Conservation (phyloP, 2,329 filamentous ascomycete species). For the Hypoxylon rubiginosum region DNA sequence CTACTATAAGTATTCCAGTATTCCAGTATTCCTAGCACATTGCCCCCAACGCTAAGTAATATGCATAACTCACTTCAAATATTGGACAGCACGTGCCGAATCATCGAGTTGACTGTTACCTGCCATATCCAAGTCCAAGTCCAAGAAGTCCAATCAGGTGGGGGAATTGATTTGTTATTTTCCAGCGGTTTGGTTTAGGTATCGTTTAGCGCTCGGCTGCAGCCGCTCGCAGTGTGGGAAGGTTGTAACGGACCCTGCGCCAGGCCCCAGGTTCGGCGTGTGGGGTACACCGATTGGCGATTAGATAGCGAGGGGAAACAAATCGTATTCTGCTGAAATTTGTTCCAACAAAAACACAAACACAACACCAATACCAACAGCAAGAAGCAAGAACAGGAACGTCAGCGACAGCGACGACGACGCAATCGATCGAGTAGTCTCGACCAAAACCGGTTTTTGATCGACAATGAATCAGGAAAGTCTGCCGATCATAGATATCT, state of each 20-base stretch:
- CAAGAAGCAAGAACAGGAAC: constrained; percentile 9
- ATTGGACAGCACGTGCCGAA: constrained; percentile 46
- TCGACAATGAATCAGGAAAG: constrained; percentile 20
- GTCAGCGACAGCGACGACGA: constrained; percentile 1
- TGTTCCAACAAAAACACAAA: constrained; percentile 8
- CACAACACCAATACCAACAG: constrained; percentile 9
- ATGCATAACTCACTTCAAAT: constrained; percentile 43
- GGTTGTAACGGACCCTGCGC: constrained; percentile 31
- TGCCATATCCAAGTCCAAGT: constrained; percentile 36
- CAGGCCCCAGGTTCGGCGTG: constrained; percentile 17
- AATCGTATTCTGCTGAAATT: constrained; percentile 10
- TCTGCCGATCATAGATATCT: constrained; percentile 27
- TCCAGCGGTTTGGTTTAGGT: constrained; percentile 32
- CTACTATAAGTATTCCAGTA: background rate
- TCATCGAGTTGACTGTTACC: constrained; percentile 39
- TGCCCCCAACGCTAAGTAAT: background rate
- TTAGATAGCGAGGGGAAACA: constrained; percentile 8
- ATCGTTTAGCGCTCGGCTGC: constrained; percentile 40
- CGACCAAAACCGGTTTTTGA: constrained; percentile 14
- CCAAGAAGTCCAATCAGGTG: constrained; percentile 3
- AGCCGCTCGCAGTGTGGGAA: constrained; percentile 33
- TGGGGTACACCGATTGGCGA: constrained; percentile 24
- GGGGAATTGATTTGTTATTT: constrained; percentile 10
- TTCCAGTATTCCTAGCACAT: background rate
- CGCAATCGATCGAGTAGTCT: constrained; percentile 6